Evolutionary conservation across 441 rosid genomes (phyloP).

Genomic region (Erysimum cheiri): DNA sequence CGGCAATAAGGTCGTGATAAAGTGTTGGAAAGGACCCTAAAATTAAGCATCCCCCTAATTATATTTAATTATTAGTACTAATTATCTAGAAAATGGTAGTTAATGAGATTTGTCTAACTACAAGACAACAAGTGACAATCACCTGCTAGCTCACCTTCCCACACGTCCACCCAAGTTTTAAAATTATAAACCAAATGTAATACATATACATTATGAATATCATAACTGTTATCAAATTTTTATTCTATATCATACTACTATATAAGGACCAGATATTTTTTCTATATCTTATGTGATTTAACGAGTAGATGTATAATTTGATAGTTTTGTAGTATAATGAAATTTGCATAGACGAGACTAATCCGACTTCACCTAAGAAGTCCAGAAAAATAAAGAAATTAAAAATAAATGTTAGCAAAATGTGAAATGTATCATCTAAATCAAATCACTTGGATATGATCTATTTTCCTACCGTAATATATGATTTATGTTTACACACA

Average conservation of each 20-base stretch:
- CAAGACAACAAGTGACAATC: constrained; percentile 41
- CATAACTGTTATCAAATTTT: not conserved
- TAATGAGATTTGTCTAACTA: constrained; percentile 39
- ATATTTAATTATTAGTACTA: not conserved
- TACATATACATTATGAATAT: not conserved
- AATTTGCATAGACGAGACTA: too few species aligned
- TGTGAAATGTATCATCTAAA: constrained; percentile 3
- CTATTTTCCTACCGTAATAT: not conserved
- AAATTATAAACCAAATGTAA: not conserved
- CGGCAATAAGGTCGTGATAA: constrained; percentile 37
- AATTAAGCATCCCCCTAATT: constrained; percentile 33
- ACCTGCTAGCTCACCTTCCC: constrained; percentile 39
- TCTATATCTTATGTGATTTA: too few species aligned
- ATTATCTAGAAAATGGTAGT: not conserved
- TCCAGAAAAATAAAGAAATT: not conserved
- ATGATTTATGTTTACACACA: not conserved
- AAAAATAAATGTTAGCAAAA: not conserved
- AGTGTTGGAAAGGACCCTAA: constrained; percentile 37
- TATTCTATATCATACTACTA: not conserved
- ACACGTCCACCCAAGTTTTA: constrained; percentile 33
- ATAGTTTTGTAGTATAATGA: too few species aligned
- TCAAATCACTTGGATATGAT: not conserved
- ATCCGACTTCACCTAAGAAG: not conserved
- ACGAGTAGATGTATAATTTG: too few species aligned
- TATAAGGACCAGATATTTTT: not conserved